These are phyloP conservation scores for Fusarium floridanum DNA, from an alignment of 2,329 filamentous ascomycete species.

Conservation along the genomic window DNA sequence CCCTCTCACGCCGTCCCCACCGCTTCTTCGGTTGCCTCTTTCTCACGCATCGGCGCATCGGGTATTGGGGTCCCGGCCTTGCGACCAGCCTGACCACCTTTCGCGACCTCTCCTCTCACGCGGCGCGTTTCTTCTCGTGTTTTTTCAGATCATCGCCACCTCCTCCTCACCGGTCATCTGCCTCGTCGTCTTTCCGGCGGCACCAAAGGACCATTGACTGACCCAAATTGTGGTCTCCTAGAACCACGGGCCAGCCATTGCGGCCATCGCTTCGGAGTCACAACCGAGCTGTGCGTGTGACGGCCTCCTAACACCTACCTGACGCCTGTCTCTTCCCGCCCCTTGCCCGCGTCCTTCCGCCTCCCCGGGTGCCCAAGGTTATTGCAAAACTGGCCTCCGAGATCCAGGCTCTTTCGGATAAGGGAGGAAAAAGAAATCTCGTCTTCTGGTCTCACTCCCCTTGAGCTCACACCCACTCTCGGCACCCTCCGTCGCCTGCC, in stretches of 20 bases:
- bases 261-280: slow-evolving; percentile 32
- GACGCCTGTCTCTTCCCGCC: slow-evolving; percentile 26
- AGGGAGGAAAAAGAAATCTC: slow-evolving; percentile 7
- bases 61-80: slow-evolving; percentile 27
- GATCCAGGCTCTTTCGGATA: slow-evolving; percentile 3
- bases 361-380: slow-evolving; percentile 19
- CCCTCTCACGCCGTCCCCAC: slow-evolving; percentile 6
- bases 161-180: slow-evolving; percentile 15
- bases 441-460: slow-evolving; percentile 31
- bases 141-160: slow-evolving; percentile 27
- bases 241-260: slow-evolving; percentile 24
- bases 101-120: slow-evolving; percentile 40
- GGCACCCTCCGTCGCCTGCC: slow-evolving; percentile 31
- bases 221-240: slow-evolving; percentile 26
- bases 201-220: slow-evolving; percentile 25
- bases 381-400: slow-evolving; percentile 10
- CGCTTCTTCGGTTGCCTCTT: slow-evolving; percentile 13
- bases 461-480: slow-evolving; percentile 29
- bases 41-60: slow-evolving; percentile 19
- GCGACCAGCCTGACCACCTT: slow-evolving; percentile 39
- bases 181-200: slow-evolving; percentile 12
- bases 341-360: slow-evolving; percentile 20
- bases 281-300: slow-evolving; percentile 36
- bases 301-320: slow-evolving; percentile 31
- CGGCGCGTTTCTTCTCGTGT: slow-evolving; percentile 32